A percentile compares a stretch with the other conserved stretches of the same genome.
Evolutionary conservation across 1,284 basidiomycete species (phyloP).

Genomic region (Austropuccinia psidii): DNA sequence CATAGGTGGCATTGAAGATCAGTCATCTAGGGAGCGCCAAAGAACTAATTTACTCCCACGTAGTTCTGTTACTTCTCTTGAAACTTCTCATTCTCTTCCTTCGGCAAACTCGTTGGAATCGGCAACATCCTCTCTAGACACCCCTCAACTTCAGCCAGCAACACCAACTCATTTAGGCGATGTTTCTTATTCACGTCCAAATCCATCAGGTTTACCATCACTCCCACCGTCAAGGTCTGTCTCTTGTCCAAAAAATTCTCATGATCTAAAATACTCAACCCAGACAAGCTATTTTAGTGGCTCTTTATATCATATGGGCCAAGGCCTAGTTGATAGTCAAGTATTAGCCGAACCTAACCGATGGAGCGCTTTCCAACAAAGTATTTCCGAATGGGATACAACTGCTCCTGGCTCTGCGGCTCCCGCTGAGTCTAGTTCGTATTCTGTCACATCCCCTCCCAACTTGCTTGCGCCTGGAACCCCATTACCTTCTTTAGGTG

Average conservation of each 20-base stretch:
- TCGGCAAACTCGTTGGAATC: conserved; percentile 31
- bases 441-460: neutral
- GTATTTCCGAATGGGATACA: conserved; percentile 10
- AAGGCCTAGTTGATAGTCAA: conserved; percentile 1
- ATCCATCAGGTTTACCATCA: neutral
- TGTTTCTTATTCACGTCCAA: neutral
- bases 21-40: conserved; percentile 16
- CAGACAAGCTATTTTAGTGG: conserved; percentile 1
- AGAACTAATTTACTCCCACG: conserved; percentile 15
- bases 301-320: conserved; percentile 5
- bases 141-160: conserved; percentile 22
- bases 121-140: conserved; percentile 12
- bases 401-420: neutral
- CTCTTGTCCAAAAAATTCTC: neutral
- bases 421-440: neutral
- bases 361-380: neutral
- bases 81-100: conserved; percentile 7
- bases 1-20: conserved; percentile 19
- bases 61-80: conserved; percentile 6
- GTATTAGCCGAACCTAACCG: conserved; percentile 9
- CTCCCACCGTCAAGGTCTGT: neutral
- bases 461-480: neutral
- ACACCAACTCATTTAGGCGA: conserved; percentile 22
- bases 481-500: conserved; percentile 7
- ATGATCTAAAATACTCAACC: neutral